A percentile compares a stretch with the other conserved stretches of the same genome.
These are phyloP conservation scores for Saccharomyces pastorianus DNA, from an alignment of 1,139 yeast species.

Conservation along the genomic window DNA sequence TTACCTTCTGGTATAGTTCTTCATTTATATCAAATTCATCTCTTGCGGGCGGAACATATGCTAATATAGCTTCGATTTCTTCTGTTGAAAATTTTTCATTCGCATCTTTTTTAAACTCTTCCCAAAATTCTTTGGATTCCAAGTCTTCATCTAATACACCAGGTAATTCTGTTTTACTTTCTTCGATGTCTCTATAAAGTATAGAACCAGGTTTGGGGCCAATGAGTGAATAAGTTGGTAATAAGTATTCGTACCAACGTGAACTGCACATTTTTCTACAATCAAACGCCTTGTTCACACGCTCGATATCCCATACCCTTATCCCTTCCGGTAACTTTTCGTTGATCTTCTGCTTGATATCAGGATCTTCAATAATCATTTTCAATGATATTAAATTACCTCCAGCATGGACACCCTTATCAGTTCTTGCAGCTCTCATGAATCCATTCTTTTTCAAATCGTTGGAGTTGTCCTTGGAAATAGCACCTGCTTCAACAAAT, in stretches of 20 bases:
- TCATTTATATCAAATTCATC: conserved; percentile 34
- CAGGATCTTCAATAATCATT: conserved; percentile 81
- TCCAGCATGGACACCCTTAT: conserved; percentile 98
- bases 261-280: conserved; percentile 94
- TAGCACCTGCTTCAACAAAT: conserved; percentile 80
- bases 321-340: conserved; percentile 71
- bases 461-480: conserved; percentile 78
- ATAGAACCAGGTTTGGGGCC: conserved; percentile 79
- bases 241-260: conserved; percentile 82
- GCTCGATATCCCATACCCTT: conserved; percentile 84
- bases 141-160: conserved; percentile 52
- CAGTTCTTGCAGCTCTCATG: conserved; percentile 96
- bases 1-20: conserved; percentile 38
- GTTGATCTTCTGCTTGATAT: conserved; percentile 67
- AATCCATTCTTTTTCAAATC: conserved; percentile 87
- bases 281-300: conserved; percentile 87
- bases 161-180: conserved; percentile 48
- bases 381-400: conserved; percentile 88
- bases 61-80: conserved; percentile 35
- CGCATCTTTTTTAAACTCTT: conserved; percentile 40
- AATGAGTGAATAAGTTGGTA: conserved; percentile 82
- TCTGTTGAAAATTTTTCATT: conserved; percentile 42
- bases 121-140: conserved; percentile 75
- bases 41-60: conserved; percentile 33
- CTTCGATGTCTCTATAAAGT: conserved; percentile 51